Evolutionary conservation across 495 filamentous ascomycete species (phyloP), one percentile per base, ranked within the genome.

Genomic region (Pyrenula aspistea): DNA sequence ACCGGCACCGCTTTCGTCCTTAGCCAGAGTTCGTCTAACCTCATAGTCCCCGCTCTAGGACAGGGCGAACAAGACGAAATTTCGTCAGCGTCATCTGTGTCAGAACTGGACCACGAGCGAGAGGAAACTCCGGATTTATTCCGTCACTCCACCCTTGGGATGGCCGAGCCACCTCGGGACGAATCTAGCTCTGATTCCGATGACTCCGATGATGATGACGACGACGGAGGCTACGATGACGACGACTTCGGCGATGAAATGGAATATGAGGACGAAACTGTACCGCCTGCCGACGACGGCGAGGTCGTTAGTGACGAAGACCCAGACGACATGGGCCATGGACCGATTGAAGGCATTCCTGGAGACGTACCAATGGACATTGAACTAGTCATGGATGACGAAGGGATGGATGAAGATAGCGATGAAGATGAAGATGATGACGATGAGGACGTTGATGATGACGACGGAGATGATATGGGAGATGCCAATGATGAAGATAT

Each of bases 111-210:
- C 25, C 87, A 91, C 62, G 85, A 89, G 57, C 87, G 94, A 20
- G 93, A 97, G 67, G 92, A 97, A 66, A 97, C 94, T 8, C 93
- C 93, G 21, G 94, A 99, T 73, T 81, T 99, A 8, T 97, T 95
- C 71, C 85, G 93, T 48, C 95, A 97, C 65, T 96, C 93, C 2
- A 89, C 94, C 2, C 77, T 99, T 25, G 94, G 94, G 42, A 91
- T 99, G 82, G 83, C 95, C 57, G 93, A 96, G 65, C 88, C 87
- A 59, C 81, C 82, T 58, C 79, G 88, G 59, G 85, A 89, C 59
- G 86, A 89, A 56, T 86, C 87, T 55, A 86, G 84, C 20, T 78
- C 74, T 60, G 76, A 76, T 0, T 81, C 82, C 36, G 74, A 76
- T 57, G 87, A 84, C 3, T 83, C 83, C 56, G 81, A 80, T 54